A percentile compares a stretch with the other conserved stretches of the same genome.
Conservation (phyloP, 805 yeast genomes). For the Zygoascus tannicola region DNA sequence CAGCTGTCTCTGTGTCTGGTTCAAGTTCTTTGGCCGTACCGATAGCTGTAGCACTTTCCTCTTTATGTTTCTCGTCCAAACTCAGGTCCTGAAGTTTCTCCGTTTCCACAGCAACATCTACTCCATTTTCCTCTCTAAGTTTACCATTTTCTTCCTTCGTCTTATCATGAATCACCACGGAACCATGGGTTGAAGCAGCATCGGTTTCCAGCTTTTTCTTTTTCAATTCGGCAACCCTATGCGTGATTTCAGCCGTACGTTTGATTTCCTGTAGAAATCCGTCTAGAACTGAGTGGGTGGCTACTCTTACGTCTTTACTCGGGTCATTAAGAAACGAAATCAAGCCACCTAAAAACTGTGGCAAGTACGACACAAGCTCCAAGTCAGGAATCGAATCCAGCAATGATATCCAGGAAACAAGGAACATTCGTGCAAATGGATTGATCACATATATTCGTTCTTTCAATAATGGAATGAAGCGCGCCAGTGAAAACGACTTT, state of each 20-base stretch:
- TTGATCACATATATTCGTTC: conserved; percentile 89
- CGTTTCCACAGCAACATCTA: not conserved
- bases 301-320: conserved; percentile 77
- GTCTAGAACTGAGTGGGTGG: conserved; percentile 70
- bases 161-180: not conserved
- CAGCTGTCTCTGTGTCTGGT: too few relatives aligned
- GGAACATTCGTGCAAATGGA: conserved; percentile 83
- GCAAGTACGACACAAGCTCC: conserved; percentile 77
- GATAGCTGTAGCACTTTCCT: not conserved
- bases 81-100: not conserved
- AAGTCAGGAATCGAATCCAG: conserved; percentile 87
- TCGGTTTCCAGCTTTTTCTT: not conserved
- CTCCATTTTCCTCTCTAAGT: not conserved
- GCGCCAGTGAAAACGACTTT: conserved; percentile 73
- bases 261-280: conserved; percentile 71
- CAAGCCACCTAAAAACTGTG: conserved; percentile 80
- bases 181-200: not conserved
- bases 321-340: conserved; percentile 72
- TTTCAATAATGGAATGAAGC: conserved; percentile 81
- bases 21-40: too few relatives aligned
- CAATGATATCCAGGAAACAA: conserved; percentile 90
- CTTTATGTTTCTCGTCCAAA: not conserved
- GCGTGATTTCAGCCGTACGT: conserved; percentile 60
- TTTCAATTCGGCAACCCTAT: conserved; percentile 21
- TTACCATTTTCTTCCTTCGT: not conserved